These are phyloP conservation scores for Thraustochytrium striatum DNA, from an alignment of 352 stramenopile genomes.

Conservation along the genomic window DNA sequence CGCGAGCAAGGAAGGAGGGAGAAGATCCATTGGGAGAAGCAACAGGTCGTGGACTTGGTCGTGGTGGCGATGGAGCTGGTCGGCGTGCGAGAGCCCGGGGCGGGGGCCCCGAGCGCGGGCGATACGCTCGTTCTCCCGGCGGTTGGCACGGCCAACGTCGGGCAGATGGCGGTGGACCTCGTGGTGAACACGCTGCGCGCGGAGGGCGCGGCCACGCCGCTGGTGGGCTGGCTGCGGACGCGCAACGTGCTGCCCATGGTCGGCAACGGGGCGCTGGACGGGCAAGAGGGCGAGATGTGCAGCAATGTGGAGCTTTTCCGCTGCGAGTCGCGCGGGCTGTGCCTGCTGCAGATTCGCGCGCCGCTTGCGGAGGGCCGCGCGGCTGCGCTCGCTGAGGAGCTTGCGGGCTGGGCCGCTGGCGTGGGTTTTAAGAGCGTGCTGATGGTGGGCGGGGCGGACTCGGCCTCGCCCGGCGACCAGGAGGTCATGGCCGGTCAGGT, in stretches of 20 bases:
- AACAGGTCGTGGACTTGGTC: too few species aligned
- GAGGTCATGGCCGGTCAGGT: constrained; percentile 35
- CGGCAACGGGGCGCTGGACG: constrained; percentile 18
- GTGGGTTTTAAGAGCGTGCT: background rate
- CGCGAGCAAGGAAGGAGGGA: too few species aligned
- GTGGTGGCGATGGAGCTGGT: background rate
- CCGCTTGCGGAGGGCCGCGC: constrained; percentile 8
- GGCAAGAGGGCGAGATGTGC: constrained; percentile 1
- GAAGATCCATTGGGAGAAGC: too few species aligned
- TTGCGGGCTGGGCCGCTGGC: background rate
- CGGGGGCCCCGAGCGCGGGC: background rate
- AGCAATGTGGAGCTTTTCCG: constrained; percentile 22
- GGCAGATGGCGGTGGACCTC: constrained; percentile 38
- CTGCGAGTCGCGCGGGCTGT: background rate
- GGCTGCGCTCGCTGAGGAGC: background rate
- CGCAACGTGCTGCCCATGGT: constrained; percentile 23
- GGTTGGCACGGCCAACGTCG: constrained; percentile 19
- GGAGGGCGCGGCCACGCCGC: background rate
- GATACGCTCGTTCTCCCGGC: constrained; percentile 9
- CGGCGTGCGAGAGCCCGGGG: background rate
- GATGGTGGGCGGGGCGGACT: constrained; percentile 8
- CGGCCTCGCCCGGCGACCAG: constrained; percentile 3
- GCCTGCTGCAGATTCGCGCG: constrained; percentile 30
- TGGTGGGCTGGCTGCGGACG: background rate
- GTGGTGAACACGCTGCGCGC: constrained; percentile 18